A percentile compares a stretch with the other conserved stretches of the same genome.
Evolutionary conservation across 2,329 filamentous ascomycete genomes (phyloP).

Genomic region (Calonectria henricotiae): DNA sequence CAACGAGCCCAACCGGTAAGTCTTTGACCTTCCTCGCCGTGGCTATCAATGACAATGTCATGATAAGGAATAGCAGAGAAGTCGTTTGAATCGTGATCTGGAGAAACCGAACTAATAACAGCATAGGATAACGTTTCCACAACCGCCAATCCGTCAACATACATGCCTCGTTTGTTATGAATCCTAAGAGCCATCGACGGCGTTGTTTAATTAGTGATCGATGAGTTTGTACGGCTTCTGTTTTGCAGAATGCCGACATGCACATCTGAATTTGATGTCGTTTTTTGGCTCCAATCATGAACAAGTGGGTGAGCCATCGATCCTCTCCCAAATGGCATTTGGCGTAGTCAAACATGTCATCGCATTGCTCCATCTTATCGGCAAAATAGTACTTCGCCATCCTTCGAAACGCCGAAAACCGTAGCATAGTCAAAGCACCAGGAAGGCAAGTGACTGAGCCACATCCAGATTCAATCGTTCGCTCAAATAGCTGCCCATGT

Average conservation of each 20-base stretch:
- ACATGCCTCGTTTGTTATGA: constrained; percentile 97
- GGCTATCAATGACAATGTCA: constrained; percentile 88
- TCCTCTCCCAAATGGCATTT: constrained; percentile 97
- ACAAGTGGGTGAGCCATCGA: constrained; percentile 96
- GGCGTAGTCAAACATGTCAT: constrained; percentile 96
- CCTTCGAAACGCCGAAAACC: constrained; percentile 94
- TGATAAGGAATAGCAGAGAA: constrained; percentile 93
- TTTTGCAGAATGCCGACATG: constrained; percentile 98
- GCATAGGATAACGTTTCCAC: constrained; percentile 91
- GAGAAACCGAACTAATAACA: constrained; percentile 91
- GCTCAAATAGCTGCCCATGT: constrained; percentile 95
- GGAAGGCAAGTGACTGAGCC: constrained; percentile 96
- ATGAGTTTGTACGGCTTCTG: constrained; percentile 94
- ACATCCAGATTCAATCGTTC: constrained; percentile 94
- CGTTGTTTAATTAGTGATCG: constrained; percentile 91
- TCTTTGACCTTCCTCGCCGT: constrained; percentile 85
- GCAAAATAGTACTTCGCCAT: constrained; percentile 99
- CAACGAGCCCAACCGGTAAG: constrained; percentile 94
- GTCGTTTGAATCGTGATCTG: constrained; percentile 98
- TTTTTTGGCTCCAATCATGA: constrained; percentile 97
- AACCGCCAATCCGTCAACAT: constrained; percentile 96
- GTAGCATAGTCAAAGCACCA: constrained; percentile 94
- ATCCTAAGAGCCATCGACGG: constrained; percentile 95
- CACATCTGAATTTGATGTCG: constrained; percentile 98
- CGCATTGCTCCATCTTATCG: constrained; percentile 94